These are phyloP conservation scores for Eutrema japonicum DNA, from an alignment of 345 rosid species.

Conservation along the genomic window DNA sequence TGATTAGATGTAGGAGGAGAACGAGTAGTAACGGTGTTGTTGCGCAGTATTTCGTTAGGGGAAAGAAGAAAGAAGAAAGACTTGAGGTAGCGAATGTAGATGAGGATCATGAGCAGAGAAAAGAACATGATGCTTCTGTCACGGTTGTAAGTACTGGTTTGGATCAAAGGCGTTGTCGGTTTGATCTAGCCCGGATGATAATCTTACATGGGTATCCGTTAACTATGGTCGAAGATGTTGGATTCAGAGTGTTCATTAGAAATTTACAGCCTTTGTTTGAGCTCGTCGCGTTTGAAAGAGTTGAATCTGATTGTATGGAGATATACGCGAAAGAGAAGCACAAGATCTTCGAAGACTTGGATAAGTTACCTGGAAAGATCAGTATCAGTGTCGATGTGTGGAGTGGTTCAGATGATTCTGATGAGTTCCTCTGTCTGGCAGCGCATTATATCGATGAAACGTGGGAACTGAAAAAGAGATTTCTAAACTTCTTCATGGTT, in stretches of 20 bases:
- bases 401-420: constrained; percentile 53
- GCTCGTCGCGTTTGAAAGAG: constrained; percentile 54
- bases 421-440: constrained; percentile 58
- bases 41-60: constrained; percentile 48
- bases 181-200: constrained; percentile 82
- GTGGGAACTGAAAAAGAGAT: constrained; percentile 68
- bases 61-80: constrained; percentile 61
- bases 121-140: constrained; percentile 42
- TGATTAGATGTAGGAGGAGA: constrained; percentile 71
- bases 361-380: constrained; percentile 78
- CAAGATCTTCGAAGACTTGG: constrained; percentile 62
- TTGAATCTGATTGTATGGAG: constrained; percentile 80
- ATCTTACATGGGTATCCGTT: constrained; percentile 77
- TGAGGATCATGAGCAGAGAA: constrained; percentile 48
- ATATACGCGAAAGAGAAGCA: constrained; percentile 72
- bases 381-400: constrained; percentile 64
- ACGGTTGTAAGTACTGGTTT: constrained; percentile 38
- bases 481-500: constrained; percentile 55
- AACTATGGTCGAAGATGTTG: constrained; percentile 75
- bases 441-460: constrained; percentile 70
- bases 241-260: constrained; percentile 69
- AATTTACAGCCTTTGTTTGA: constrained; percentile 77
- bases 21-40: constrained; percentile 49
- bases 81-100: constrained; percentile 47
- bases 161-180: constrained; percentile 73